These are phyloP conservation scores for Paramecium biaurelia DNA, from an alignment of 73 alveolate species.

Conservation along the genomic window DNA sequence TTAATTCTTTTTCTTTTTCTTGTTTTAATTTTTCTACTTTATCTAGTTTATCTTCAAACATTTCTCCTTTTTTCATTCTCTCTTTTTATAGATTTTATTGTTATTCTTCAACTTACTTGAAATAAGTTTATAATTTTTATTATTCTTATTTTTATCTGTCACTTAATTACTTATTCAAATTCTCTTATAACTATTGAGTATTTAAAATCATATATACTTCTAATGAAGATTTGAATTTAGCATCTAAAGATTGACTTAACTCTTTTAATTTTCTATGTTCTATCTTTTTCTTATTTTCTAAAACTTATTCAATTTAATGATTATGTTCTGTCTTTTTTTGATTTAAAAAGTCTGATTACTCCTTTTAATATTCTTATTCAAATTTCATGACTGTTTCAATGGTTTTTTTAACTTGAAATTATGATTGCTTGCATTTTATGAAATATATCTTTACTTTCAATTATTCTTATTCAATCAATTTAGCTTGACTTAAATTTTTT, in stretches of 20 bases:
- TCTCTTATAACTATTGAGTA: not conserved
- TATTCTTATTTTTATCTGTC: not conserved
- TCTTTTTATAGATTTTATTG: not conserved
- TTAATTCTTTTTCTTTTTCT: not conserved
- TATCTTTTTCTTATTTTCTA: not conserved
- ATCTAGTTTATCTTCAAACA: not conserved
- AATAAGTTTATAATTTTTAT: not conserved
- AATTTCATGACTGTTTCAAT: not conserved
- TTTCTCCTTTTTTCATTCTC: conserved; percentile 17
- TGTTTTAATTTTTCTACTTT: conserved; percentile 3
- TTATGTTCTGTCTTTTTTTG: not conserved
- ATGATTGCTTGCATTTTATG: not conserved
- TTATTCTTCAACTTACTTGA: not conserved
- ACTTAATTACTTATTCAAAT: not conserved
- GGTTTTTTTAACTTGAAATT: not conserved
- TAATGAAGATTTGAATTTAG: not conserved
- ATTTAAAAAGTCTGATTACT: not conserved
- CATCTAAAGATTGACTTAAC: conserved; percentile 24
- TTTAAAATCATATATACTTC: not conserved
- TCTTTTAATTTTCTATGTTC: not conserved
- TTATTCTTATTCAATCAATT: not conserved
- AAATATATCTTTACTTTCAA: not conserved
- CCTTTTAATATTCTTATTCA: not conserved
- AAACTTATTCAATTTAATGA: not conserved
- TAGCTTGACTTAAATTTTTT: not conserved